Conservation (phyloP, 2,329 filamentous ascomycete species). For the Pseudogymnoascus sp. region DNA sequence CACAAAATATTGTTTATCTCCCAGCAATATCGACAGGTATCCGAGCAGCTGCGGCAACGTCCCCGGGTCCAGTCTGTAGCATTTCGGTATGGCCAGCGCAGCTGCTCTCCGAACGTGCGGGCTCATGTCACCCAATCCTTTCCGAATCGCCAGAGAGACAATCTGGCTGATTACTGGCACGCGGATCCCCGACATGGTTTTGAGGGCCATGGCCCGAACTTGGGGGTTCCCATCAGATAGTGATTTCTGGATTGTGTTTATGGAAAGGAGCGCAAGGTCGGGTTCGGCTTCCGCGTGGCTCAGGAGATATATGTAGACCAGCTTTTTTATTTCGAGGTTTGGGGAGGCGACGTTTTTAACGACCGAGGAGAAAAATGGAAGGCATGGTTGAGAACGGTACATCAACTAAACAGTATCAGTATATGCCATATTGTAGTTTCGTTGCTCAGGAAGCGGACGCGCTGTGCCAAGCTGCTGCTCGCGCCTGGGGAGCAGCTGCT, state of each 20-base stretch:
- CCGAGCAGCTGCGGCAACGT: constrained; percentile 80
- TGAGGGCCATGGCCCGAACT: constrained; percentile 81
- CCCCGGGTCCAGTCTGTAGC: constrained; percentile 79
- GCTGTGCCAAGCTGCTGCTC: constrained; percentile 5
- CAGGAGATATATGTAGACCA: constrained; percentile 97
- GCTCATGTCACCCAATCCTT: constrained; percentile 88
- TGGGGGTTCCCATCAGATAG: constrained; percentile 87
- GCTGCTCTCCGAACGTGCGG: constrained; percentile 88
- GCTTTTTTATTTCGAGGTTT: constrained; percentile 91
- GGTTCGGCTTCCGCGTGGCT: constrained; percentile 95
- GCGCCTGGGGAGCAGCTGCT: not conserved
- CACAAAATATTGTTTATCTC: constrained; percentile 94
- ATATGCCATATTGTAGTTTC: not conserved
- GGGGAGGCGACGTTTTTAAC: constrained; percentile 96
- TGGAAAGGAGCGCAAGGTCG: constrained; percentile 87
- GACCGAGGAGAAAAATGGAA: constrained; percentile 92
- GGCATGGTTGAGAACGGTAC: constrained; percentile 80
- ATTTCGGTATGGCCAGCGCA: constrained; percentile 90
- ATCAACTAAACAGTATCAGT: constrained; percentile 62
- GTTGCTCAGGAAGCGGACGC: constrained; percentile 12
- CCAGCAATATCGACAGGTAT: constrained; percentile 67
- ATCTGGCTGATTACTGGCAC: constrained; percentile 98
- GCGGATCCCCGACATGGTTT: constrained; percentile 95
- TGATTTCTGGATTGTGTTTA: constrained; percentile 98
- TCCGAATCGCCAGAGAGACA: constrained; percentile 90